Evolutionary conservation across 2,329 filamentous ascomycete genomes (phyloP).

Genomic region (Apiospora kogelbergensis): DNA sequence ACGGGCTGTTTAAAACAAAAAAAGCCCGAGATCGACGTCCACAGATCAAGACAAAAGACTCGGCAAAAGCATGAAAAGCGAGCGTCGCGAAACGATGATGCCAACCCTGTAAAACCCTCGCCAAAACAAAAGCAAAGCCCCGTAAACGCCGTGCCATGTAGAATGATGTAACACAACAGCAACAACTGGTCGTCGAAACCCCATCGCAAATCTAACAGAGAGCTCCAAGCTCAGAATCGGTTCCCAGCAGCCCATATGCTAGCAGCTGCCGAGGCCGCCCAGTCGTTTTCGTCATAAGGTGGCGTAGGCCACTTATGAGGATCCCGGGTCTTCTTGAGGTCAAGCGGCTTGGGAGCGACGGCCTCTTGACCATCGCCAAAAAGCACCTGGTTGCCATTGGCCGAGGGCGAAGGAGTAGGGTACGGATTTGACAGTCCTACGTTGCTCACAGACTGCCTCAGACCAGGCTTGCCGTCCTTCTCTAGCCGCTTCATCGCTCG

Average conservation of each 20-base stretch:
- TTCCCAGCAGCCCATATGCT: conserved; percentile 76
- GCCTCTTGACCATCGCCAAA: conserved; percentile 68
- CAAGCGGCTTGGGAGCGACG: conserved; percentile 68
- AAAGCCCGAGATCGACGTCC: neutral
- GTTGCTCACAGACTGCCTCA: conserved; percentile 66
- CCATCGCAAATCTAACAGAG: neutral
- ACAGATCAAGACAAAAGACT: conserved; percentile 8
- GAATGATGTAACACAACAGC: conserved; percentile 21
- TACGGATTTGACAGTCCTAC: conserved; percentile 61
- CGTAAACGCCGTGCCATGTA: conserved; percentile 35
- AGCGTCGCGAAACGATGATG: conserved; percentile 9
- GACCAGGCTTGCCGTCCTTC: conserved; percentile 47
- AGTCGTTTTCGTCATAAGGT: conserved; percentile 91
- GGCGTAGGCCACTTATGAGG: conserved; percentile 86
- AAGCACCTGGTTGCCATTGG: conserved; percentile 74
- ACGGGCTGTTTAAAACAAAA: conserved; percentile 6
- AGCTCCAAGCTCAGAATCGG: conserved; percentile 40
- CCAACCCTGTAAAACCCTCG: conserved; percentile 8
- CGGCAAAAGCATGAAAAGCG: conserved; percentile 8
- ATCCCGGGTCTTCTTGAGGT: conserved; percentile 60
- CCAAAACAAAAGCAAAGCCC: conserved; percentile 15
- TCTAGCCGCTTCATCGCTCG: conserved; percentile 72
- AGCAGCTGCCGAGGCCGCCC: conserved; percentile 79
- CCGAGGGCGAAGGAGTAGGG: conserved; percentile 72
- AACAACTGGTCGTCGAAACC: conserved; percentile 16